Evolutionary conservation across 176 grass and related monocot species (phyloP).

Genomic region (Triticum monococcum): DNA sequence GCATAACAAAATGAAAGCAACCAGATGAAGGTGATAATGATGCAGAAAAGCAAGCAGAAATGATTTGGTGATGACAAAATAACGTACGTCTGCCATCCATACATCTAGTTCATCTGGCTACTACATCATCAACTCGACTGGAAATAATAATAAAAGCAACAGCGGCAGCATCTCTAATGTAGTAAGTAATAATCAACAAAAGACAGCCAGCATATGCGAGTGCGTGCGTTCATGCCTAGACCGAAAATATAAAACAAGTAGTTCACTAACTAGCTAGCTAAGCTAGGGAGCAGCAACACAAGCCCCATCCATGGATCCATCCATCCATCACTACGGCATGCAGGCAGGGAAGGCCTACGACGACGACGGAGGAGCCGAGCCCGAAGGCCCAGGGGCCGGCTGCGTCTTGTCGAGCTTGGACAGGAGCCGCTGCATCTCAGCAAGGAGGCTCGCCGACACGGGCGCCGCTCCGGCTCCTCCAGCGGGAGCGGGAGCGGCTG

Average conservation of each 20-base stretch:
- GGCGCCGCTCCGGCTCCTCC: background rate
- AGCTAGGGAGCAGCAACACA: too few species aligned
- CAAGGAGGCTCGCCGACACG: slow-evolving; percentile 45
- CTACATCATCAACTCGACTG: too few species aligned
- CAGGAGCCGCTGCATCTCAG: slow-evolving; percentile 73
- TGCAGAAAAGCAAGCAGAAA: too few species aligned
- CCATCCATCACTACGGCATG: too few species aligned
- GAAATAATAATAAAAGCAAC: too few species aligned
- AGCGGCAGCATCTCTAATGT: background rate
- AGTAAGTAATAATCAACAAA: background rate
- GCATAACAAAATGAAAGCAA: too few species aligned
- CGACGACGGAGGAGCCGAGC: slow-evolving; percentile 10
- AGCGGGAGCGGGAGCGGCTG: background rate
- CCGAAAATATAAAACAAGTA: background rate
- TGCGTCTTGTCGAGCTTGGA: slow-evolving; percentile 63
- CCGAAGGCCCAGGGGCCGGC: slow-evolving; percentile 7
- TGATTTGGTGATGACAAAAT: too few species aligned
- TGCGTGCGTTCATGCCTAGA: background rate
- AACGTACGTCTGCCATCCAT: too few species aligned
- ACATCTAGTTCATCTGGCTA: too few species aligned
- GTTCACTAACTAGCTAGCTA: background rate
- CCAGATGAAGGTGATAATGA: too few species aligned
- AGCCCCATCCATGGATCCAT: too few species aligned
- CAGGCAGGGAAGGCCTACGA: slow-evolving; percentile 5
- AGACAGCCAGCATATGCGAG: background rate